Conservation (phyloP, 805 yeast species). For the Wickerhamiella bombiphila region DNA sequence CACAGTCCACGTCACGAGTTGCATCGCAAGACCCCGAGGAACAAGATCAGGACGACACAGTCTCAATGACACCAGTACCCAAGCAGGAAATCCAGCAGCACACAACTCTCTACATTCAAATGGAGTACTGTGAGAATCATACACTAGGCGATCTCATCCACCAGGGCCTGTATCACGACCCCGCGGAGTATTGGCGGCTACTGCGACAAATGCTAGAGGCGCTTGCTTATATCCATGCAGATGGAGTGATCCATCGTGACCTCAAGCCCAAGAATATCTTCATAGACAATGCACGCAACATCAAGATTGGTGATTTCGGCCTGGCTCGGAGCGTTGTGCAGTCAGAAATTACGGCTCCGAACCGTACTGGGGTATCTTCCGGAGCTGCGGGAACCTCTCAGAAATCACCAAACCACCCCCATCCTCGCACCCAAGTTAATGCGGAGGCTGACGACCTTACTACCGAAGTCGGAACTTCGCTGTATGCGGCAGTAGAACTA, state of each 20-base stretch:
- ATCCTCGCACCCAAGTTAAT: not conserved
- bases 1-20: not conserved
- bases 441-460: slow-evolving; percentile 56
- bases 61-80: not conserved
- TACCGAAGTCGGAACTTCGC: slow-evolving; percentile 84
- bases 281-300: slow-evolving; percentile 75
- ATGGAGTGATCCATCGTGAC: slow-evolving; percentile 91
- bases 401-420: not conserved
- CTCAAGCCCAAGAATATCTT: slow-evolving; percentile 91
- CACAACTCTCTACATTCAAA: slow-evolving; percentile 81
- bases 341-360: slow-evolving; percentile 3
- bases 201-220: slow-evolving; percentile 84
- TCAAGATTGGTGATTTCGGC: slow-evolving; percentile 95
- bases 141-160: slow-evolving; percentile 73
- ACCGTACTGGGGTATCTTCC: no score
- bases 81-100: slow-evolving; percentile 1
- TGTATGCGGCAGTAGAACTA: slow-evolving; percentile 86
- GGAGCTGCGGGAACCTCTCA: no score
- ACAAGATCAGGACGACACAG: not conserved
- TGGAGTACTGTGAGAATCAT: slow-evolving; percentile 97
- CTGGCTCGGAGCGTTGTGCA: slow-evolving; percentile 56
- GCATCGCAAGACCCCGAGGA: not conserved
- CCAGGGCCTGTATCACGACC: slow-evolving; percentile 53
- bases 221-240: slow-evolving; percentile 75
- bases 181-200: slow-evolving; percentile 80